These are phyloP conservation scores for Phyllosticta ampelicida DNA, from an alignment of 2,329 filamentous ascomycete species.

Conservation along the genomic window DNA sequence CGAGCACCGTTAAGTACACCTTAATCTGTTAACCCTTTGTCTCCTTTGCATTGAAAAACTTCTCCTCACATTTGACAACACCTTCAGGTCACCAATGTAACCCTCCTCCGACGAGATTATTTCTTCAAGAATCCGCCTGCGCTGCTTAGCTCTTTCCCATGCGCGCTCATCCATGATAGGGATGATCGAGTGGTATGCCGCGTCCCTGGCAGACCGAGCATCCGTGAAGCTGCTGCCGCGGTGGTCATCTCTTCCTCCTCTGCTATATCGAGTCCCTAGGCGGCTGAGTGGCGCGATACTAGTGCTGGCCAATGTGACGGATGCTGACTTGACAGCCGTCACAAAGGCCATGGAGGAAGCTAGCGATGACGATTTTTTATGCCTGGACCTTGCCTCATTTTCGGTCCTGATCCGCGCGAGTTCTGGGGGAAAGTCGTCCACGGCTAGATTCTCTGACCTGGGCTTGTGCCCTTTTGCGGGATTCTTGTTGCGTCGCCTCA, in stretches of 20 bases:
- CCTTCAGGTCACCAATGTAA: conserved; percentile 79
- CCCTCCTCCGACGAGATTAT: conserved; percentile 76
- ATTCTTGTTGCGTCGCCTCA: conserved; percentile 46
- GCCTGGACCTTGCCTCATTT: conserved; percentile 13
- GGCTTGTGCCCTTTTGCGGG: conserved; percentile 24
- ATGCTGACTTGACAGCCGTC: conserved; percentile 70
- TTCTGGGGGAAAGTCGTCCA: neutral
- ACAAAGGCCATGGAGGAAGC: conserved; percentile 70
- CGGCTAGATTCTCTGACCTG: neutral
- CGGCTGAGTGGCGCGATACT: conserved; percentile 57
- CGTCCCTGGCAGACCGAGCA: conserved; percentile 51
- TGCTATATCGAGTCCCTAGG: conserved; percentile 32
- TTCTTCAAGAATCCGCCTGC: conserved; percentile 74
- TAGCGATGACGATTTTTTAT: conserved; percentile 45
- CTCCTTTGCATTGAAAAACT: neutral
- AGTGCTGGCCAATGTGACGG: conserved; percentile 61
- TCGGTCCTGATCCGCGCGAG: neutral
- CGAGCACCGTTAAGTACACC: conserved; percentile 48
- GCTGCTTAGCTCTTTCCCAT: conserved; percentile 60
- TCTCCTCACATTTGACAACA: conserved; percentile 63
- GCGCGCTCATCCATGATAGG: conserved; percentile 52
- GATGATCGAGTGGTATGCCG: conserved; percentile 32
- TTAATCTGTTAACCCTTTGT: conserved; percentile 10
- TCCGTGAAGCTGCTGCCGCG: conserved; percentile 50
- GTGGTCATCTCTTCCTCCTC: conserved; percentile 39